A percentile compares a stretch with the other conserved stretches of the same genome.
phyloP scores from a whole-genome alignment of 2,329 filamentous ascomycete genomes.

The Sporothrix pseudoabietina region DNA sequence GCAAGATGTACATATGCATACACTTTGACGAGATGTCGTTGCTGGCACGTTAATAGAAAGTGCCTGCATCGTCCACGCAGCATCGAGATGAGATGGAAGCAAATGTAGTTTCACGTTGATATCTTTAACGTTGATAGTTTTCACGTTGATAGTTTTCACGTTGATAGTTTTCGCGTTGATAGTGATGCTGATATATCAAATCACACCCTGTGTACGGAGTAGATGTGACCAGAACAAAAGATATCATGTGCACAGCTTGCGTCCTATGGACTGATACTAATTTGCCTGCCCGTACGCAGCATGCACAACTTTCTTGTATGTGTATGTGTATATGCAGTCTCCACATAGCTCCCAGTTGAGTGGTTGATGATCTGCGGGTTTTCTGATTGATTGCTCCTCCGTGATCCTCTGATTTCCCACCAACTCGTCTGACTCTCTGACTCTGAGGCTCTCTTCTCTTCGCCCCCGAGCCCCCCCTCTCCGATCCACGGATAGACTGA shows the following conservation, averaged over 20 bases:
- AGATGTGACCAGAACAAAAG: neutral
- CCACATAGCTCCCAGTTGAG: neutral
- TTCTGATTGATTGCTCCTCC: neutral
- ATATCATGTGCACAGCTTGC: neutral
- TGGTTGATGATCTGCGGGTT: conserved; percentile 15
- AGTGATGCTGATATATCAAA: neutral
- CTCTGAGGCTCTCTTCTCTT: neutral
- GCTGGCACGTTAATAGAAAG: neutral
- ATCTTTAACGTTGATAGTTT: neutral
- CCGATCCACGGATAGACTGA: neutral
- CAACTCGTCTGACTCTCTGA: conserved; percentile 7
- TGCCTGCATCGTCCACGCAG: neutral
- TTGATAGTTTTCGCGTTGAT: neutral
- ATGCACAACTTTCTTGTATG: neutral
- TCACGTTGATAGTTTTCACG: neutral
- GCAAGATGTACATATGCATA: conserved; percentile 1
- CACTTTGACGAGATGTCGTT: neutral
- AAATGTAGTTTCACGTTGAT: too few species aligned
- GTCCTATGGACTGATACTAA: neutral
- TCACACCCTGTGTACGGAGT: neutral
- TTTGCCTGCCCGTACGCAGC: neutral
- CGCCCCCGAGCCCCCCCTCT: neutral
- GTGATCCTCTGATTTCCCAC: neutral
- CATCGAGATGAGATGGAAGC: neutral
- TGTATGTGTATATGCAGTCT: neutral